Conservation (phyloP, 345 rosid species). For the Camelina sativa region DNA sequence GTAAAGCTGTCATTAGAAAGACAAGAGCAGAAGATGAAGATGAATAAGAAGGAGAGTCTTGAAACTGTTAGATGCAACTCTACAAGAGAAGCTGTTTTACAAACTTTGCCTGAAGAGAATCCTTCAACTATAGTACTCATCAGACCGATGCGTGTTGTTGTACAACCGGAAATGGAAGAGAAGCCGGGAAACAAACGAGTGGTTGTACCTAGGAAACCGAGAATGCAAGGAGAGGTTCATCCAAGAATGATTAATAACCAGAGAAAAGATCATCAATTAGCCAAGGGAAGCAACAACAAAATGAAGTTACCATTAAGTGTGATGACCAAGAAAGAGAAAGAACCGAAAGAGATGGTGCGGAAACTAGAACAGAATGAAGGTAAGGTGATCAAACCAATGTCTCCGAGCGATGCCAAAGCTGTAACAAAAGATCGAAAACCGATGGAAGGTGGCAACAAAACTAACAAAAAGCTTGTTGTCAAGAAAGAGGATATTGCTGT, state of each 20-base stretch:
- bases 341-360: constrained; percentile 26
- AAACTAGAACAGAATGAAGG: constrained; percentile 49
- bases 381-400: constrained; percentile 41
- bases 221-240: constrained; percentile 46
- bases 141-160: constrained; percentile 51
- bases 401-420: constrained; percentile 46
- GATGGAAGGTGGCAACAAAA: constrained; percentile 40
- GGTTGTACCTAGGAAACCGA: constrained; percentile 43
- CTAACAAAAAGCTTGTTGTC: constrained; percentile 25
- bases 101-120: constrained; percentile 42
- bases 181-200: constrained; percentile 16
- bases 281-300: constrained; percentile 30
- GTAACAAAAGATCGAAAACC: constrained; percentile 41
- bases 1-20: constrained; percentile 45
- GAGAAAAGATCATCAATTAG: constrained; percentile 41
- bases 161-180: constrained; percentile 40
- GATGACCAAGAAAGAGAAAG: constrained; percentile 47
- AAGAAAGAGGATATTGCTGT: constrained; percentile 47
- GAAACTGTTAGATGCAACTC: constrained; percentile 52
- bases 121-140: constrained; percentile 65
- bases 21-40: constrained; percentile 37
- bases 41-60: constrained; percentile 54
- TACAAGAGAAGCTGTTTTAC: constrained; percentile 24
- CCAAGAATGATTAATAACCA: constrained; percentile 42
- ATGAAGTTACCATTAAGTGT: constrained; percentile 31